Conservation (phyloP, 768 basidiomycete genomes). For the Serendipita indica region DNA sequence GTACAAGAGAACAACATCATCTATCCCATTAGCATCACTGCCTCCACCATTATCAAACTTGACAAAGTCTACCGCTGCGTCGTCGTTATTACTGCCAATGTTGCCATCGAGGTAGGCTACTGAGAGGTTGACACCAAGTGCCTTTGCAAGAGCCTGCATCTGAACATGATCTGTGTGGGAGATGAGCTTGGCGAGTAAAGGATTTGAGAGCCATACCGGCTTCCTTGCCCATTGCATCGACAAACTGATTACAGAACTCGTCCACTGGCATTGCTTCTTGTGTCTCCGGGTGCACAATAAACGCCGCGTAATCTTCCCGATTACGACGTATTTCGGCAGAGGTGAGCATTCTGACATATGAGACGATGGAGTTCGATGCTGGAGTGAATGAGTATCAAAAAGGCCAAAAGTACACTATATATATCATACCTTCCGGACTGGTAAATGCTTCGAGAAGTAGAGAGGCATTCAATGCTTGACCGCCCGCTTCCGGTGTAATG, state of each 20-base stretch:
- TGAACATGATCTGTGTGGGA: slow-evolving; percentile 57
- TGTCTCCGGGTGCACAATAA: slow-evolving; percentile 64
- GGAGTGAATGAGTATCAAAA: background rate
- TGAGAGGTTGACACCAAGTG: slow-evolving; percentile 48
- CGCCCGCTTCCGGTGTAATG: slow-evolving; percentile 24
- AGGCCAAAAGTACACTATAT: slow-evolving; percentile 1
- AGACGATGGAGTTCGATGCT: slow-evolving; percentile 62
- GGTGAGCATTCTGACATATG: slow-evolving; percentile 69
- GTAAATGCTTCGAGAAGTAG: slow-evolving; percentile 40
- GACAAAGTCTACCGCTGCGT: slow-evolving; percentile 49
- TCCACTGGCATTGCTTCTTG: slow-evolving; percentile 39
- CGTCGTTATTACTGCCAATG: slow-evolving; percentile 15
- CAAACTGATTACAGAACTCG: slow-evolving; percentile 61
- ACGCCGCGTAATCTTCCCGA: slow-evolving; percentile 45
- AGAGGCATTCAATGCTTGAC: slow-evolving; percentile 24
- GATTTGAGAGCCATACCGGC: slow-evolving; percentile 35
- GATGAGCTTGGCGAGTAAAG: background rate
- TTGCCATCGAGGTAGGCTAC: slow-evolving; percentile 73
- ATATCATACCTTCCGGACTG: slow-evolving; percentile 31
- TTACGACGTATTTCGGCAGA: slow-evolving; percentile 65
- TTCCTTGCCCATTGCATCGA: slow-evolving; percentile 65
- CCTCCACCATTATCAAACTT: slow-evolving; percentile 38
- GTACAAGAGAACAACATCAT: slow-evolving; percentile 58
- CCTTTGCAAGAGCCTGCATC: slow-evolving; percentile 59
- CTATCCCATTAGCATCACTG: slow-evolving; percentile 23